Conservation (phyloP, 2,329 filamentous ascomycete genomes). For the Claviceps quebecensis region DNA sequence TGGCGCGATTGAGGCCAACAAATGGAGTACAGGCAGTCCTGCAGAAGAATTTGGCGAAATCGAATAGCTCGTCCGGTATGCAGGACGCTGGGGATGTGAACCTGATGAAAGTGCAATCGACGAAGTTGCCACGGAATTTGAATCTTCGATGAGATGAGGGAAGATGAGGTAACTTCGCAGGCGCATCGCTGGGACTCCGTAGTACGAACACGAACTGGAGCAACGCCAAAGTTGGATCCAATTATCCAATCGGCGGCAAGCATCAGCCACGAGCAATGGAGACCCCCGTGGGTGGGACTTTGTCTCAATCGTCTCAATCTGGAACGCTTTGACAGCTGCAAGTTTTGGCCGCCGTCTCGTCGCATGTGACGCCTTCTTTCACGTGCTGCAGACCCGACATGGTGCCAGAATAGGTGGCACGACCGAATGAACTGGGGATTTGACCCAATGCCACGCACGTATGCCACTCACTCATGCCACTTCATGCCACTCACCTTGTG, state of each 20-base stretch:
- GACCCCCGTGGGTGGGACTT: too few relatives aligned
- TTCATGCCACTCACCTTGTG: constrained; percentile 1
- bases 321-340: too few relatives aligned
- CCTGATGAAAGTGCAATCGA: not conserved
- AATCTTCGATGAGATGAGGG: not conserved
- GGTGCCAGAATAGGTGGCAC: constrained; percentile 4
- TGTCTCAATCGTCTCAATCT: too few relatives aligned
- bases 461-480: not conserved
- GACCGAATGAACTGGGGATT: constrained; percentile 2
- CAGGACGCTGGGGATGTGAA: not conserved
- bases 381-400: constrained; percentile 5
- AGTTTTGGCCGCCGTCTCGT: not conserved
- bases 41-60: not conserved
- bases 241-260: too few relatives aligned
- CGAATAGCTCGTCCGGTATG: not conserved
- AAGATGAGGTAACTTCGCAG: too few relatives aligned
- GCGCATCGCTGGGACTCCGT: too few relatives aligned
- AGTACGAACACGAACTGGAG: too few relatives aligned
- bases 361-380: constrained; percentile 6
- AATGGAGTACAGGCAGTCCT: not conserved
- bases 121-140: not conserved
- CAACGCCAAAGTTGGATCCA: too few relatives aligned
- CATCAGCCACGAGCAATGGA: too few relatives aligned
- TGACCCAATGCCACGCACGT: not conserved
- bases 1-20: constrained; percentile 14